These are phyloP conservation scores for Skeletonema menzelii DNA, from an alignment of 108 stramenopile genomes.

Conservation along the genomic window DNA sequence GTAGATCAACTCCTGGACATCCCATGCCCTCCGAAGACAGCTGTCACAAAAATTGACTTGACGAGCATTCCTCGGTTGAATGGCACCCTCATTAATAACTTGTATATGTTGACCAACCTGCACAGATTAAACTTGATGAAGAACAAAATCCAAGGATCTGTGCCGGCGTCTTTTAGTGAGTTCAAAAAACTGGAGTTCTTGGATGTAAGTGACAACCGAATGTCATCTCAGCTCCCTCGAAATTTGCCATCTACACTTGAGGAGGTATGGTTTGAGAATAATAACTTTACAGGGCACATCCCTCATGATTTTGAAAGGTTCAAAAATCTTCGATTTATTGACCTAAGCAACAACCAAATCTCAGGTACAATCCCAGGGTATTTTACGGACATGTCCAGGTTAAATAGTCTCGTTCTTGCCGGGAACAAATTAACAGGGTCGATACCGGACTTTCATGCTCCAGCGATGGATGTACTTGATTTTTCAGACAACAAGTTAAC, in stretches of 20 bases:
- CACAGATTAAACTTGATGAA: conserved; percentile 17
- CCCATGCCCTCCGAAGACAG: conserved; percentile 16
- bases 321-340: conserved; percentile 13
- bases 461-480: conserved; percentile 12
- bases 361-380: conserved; percentile 53
- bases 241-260: conserved; percentile 5
- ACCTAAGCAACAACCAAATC: conserved; percentile 50
- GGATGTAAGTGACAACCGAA: conserved; percentile 3
- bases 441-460: conserved; percentile 9
- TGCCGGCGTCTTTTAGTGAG: conserved; percentile 10
- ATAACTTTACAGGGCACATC: not conserved
- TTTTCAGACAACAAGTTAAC: conserved; percentile 8
- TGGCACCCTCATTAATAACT: conserved; percentile 41
- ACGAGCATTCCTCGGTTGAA: conserved; percentile 2
- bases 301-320: not conserved
- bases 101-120: conserved; percentile 36
- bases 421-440: conserved; percentile 7
- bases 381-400: conserved; percentile 33
- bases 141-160: conserved; percentile 19
- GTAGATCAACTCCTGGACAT: not conserved
- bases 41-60: conserved; percentile 44
- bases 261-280: conserved; percentile 8
- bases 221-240: conserved; percentile 1
- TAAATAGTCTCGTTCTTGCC: conserved; percentile 22
- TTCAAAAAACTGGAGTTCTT: conserved; percentile 9